These are phyloP conservation scores for Pyrenochaeta sp. DNA, from an alignment of 2,329 filamentous ascomycete species.

Conservation along the genomic window DNA sequence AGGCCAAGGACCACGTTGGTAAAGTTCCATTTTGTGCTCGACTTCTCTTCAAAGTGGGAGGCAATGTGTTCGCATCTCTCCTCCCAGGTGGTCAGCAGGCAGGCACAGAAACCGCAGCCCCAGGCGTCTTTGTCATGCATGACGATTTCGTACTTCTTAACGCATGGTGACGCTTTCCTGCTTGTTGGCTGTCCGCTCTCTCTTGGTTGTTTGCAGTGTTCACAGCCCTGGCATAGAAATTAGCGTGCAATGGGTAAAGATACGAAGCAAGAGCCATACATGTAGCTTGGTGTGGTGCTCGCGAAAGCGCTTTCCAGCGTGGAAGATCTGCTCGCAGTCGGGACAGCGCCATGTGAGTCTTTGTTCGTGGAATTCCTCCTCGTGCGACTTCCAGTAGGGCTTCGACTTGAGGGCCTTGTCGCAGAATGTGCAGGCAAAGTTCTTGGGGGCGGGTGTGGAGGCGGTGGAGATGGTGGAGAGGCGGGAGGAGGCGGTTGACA, in stretches of 20 bases:
- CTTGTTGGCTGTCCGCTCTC: conserved; percentile 62
- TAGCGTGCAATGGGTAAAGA: conserved; percentile 10
- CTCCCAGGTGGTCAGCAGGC: conserved; percentile 69
- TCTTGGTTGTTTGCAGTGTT: conserved; percentile 71
- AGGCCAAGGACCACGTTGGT: conserved; percentile 73
- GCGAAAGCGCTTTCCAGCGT: conserved; percentile 73
- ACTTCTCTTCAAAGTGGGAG: conserved; percentile 72
- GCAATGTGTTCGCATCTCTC: conserved; percentile 74
- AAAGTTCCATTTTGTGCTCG: conserved; percentile 71
- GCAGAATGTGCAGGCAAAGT: conserved; percentile 57
- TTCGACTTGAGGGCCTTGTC: conserved; percentile 74
- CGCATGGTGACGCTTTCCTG: conserved; percentile 58
- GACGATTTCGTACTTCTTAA: conserved; percentile 51
- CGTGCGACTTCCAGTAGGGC: conserved; percentile 75
- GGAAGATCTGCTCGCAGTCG: conserved; percentile 73
- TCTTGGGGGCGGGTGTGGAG: conserved; percentile 46
- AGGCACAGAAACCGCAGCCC: conserved; percentile 74
- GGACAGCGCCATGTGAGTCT: conserved; percentile 74
- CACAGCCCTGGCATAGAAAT: conserved; percentile 58
- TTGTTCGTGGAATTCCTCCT: conserved; percentile 74
- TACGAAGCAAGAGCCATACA: conserved; percentile 49
- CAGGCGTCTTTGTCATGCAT: conserved; percentile 72
- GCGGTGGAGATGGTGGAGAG: conserved; percentile 46
- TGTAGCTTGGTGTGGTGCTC: conserved; percentile 73
- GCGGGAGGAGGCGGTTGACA: conserved; percentile 49